phyloP scores from a whole-genome alignment of 2,329 filamentous ascomycete genomes.

The Colletotrichum lupini region DNA sequence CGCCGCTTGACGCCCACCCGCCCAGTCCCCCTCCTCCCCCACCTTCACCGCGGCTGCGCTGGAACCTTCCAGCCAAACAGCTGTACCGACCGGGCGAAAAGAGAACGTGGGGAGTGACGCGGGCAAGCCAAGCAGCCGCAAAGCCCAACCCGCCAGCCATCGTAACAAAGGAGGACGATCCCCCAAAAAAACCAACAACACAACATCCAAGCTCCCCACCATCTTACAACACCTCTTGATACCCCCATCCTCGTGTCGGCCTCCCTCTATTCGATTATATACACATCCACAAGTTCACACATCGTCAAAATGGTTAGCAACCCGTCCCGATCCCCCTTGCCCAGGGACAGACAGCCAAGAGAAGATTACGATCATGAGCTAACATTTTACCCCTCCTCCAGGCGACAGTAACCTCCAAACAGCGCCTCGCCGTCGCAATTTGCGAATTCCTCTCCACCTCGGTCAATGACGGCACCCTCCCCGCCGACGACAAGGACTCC shows the following conservation, averaged over 20 bases:
- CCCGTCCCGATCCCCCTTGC: neutral
- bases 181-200: constrained; percentile 8
- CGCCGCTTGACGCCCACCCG: neutral
- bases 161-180: neutral
- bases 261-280: constrained; percentile 6
- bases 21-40: constrained; percentile 4
- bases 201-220: neutral
- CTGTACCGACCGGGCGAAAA: neutral
- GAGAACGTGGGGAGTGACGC: neutral
- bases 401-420: constrained; percentile 63
- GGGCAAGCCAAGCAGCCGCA: constrained; percentile 13
- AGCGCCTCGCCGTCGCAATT: constrained; percentile 96
- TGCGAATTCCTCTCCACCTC: constrained; percentile 93
- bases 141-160: constrained; percentile 2
- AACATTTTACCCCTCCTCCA: constrained; percentile 34
- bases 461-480: constrained; percentile 87
- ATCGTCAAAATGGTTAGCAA: constrained; percentile 27
- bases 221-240: neutral
- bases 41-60: constrained; percentile 14
- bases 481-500: constrained; percentile 88
- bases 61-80: constrained; percentile 37
- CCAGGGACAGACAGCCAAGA: neutral
- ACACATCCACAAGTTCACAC: neutral
- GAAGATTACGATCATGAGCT: neutral
- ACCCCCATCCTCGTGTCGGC: neutral